A percentile compares a stretch with the other conserved stretches of the same genome.
Conservation (phyloP, 805 yeast genomes). For the Wickerhamiella vanderwaltii region DNA sequence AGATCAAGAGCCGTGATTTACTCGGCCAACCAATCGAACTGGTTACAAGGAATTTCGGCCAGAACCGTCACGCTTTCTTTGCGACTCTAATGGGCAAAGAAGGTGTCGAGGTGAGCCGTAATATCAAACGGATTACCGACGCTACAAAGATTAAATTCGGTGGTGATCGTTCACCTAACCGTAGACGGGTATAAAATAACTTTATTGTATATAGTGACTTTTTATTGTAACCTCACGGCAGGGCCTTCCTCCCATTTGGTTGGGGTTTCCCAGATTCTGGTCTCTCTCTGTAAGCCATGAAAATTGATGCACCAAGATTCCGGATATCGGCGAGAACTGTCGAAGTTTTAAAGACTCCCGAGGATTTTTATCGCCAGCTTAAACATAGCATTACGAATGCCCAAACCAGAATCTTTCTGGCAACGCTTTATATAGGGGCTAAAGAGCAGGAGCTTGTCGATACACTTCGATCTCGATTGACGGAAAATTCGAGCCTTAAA, state of each 20-base stretch:
- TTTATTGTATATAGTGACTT: not conserved
- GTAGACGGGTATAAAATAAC: conserved; percentile 39
- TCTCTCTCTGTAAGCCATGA: no score
- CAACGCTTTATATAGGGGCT: conserved; percentile 80
- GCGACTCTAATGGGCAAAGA: conserved; percentile 82
- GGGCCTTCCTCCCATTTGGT: no score
- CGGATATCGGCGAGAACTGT: conserved; percentile 17
- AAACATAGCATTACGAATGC: conserved; percentile 51
- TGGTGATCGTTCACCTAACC: conserved; percentile 76
- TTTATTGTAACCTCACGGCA: no score
- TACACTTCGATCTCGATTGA: conserved; percentile 49
- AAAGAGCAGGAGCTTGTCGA: conserved; percentile 62
- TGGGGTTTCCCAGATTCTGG: no score
- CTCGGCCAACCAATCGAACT: conserved; percentile 58
- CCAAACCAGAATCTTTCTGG: conserved; percentile 55
- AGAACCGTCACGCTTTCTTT: conserved; percentile 77
- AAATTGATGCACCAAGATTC: conserved; percentile 21
- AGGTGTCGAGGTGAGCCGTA: conserved; percentile 56
- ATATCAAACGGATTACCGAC: conserved; percentile 61
- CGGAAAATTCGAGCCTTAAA: conserved; percentile 44
- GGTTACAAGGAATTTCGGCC: conserved; percentile 70
- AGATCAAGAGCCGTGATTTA: conserved; percentile 50
- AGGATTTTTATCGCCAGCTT: conserved; percentile 54
- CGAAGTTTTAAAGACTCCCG: conserved; percentile 34
- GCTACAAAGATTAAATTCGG: conserved; percentile 79